A percentile compares a stretch with the other conserved stretches of the same genome.
Conservation (phyloP, 1,284 basidiomycete species). For the Porodaedalea pini region DNA sequence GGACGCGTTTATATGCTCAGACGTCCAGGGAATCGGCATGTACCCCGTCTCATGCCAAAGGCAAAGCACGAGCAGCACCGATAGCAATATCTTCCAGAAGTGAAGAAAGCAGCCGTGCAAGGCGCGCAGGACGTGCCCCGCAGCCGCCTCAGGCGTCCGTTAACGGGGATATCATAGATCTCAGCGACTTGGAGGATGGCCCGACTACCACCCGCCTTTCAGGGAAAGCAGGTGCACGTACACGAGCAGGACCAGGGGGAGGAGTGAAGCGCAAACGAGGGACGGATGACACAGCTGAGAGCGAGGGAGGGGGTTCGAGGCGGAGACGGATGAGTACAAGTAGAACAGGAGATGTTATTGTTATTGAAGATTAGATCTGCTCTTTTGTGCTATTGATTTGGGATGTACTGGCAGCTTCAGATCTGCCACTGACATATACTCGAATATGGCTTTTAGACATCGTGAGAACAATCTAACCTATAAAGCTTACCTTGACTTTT, state of each 20-base stretch:
- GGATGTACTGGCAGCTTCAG: too few relatives aligned
- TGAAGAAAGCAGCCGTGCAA: slow-evolving; percentile 11
- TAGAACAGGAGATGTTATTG: slow-evolving; percentile 34
- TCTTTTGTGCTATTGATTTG: neutral
- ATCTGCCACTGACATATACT: neutral
- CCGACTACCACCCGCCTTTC: neutral
- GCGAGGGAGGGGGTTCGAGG: slow-evolving; percentile 22
- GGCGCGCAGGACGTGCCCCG: slow-evolving; percentile 21
- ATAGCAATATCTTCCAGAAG: slow-evolving; percentile 10
- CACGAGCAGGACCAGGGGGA: slow-evolving; percentile 9
- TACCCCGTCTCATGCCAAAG: slow-evolving; percentile 26
- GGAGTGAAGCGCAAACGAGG: slow-evolving; percentile 30
- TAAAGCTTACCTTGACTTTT: neutral
- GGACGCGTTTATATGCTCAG: slow-evolving; percentile 59
- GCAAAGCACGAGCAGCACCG: slow-evolving; percentile 25
- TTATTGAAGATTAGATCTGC: slow-evolving; percentile 38
- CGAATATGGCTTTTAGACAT: slow-evolving; percentile 7
- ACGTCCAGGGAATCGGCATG: slow-evolving; percentile 30
- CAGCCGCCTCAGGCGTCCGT: neutral
- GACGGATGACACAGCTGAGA: slow-evolving; percentile 20
- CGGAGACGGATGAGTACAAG: slow-evolving; percentile 19
- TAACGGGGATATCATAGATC: slow-evolving; percentile 10
- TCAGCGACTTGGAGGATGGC: neutral
- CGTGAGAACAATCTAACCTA: slow-evolving; percentile 2
- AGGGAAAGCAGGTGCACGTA: neutral